Evolutionary conservation across 1,284 basidiomycete genomes (phyloP).

Genomic region (Testicularia cyperi): DNA sequence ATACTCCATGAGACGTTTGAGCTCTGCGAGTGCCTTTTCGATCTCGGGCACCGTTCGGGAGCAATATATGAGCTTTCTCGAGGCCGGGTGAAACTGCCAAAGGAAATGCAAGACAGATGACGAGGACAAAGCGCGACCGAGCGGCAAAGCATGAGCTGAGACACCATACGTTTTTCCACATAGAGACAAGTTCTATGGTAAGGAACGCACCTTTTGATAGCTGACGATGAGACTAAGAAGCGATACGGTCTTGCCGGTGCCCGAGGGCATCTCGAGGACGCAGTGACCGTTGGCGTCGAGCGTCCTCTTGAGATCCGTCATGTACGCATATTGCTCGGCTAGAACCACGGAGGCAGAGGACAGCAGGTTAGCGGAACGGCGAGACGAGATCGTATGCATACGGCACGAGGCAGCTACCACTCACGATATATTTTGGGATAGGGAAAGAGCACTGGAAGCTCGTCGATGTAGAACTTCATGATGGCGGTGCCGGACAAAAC

Average conservation of each 20-base stretch:
- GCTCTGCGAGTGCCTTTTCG: constrained; percentile 93
- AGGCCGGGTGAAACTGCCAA: constrained; percentile 81
- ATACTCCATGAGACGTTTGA: constrained; percentile 92
- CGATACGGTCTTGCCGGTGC: constrained; percentile 98
- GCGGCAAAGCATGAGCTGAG: no score
- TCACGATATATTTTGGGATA: constrained; percentile 61
- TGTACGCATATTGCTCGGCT: constrained; percentile 94
- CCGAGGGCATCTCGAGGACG: constrained; percentile 98
- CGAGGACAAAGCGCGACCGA: constrained; percentile 68
- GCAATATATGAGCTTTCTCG: constrained; percentile 95
- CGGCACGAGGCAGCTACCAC: no score
- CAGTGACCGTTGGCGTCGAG: constrained; percentile 91
- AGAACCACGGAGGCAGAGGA: constrained; percentile 1
- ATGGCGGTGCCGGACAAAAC: no score
- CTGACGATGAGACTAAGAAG: constrained; percentile 93
- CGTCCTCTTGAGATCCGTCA: constrained; percentile 96
- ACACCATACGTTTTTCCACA: no score
- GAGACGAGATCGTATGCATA: no score
- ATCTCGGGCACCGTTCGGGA: constrained; percentile 99
- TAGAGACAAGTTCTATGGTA: no score
- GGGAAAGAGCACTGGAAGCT: constrained; percentile 66
- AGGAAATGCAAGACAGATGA: constrained; percentile 90
- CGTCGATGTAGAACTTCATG: constrained; percentile 97
- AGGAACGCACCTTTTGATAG: constrained; percentile 87
- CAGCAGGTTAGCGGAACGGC: constrained; percentile 3